These are phyloP conservation scores for Boeremia exigua DNA, from an alignment of 2,329 filamentous ascomycete species.

Conservation along the genomic window DNA sequence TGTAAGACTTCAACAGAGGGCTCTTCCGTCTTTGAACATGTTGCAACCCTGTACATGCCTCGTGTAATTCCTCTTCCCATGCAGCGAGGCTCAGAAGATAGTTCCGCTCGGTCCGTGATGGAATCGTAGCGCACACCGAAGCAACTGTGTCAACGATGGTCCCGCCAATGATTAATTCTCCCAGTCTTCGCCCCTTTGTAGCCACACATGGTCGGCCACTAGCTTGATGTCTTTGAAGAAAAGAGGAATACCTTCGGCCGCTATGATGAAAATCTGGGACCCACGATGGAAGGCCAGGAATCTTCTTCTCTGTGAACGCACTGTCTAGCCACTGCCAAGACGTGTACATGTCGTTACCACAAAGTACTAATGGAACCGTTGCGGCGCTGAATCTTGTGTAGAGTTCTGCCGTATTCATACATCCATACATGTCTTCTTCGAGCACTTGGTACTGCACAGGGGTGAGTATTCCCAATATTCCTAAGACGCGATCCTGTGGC, in stretches of 20 bases:
- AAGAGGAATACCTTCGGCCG: background rate
- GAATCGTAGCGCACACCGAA: background rate
- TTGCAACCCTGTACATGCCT: background rate
- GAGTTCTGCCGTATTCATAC: background rate
- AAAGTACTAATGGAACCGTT: background rate
- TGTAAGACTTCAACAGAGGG: background rate
- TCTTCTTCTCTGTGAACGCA: background rate
- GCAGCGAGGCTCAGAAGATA: background rate
- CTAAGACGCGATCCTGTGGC: background rate
- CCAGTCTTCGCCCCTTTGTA: background rate
- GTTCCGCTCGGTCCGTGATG: background rate
- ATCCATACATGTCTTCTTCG: background rate
- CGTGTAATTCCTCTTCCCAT: background rate
- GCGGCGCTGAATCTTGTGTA: background rate
- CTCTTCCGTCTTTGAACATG: background rate
- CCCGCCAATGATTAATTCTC: background rate
- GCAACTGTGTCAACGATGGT: background rate
- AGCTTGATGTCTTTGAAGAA: background rate
- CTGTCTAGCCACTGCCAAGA: background rate
- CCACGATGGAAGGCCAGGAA: background rate
- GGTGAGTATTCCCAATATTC: background rate
- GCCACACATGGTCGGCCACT: background rate
- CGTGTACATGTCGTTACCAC: too few relatives aligned
- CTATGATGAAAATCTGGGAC: background rate
- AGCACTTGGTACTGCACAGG: background rate